Conservation (phyloP, 805 yeast genomes). For the Lipomyces starkeyi region DNA sequence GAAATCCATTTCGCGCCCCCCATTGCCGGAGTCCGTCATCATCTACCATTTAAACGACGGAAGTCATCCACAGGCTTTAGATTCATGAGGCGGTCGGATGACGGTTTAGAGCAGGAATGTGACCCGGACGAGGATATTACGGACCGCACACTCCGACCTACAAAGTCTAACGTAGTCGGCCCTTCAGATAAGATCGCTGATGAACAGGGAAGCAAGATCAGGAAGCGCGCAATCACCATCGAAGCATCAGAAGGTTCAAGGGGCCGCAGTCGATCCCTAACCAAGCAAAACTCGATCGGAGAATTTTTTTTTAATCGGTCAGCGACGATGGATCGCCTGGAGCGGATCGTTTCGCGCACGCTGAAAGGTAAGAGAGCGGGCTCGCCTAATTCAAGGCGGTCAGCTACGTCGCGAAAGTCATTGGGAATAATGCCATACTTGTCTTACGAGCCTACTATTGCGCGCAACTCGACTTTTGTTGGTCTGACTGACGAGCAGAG, state of each 20-base stretch:
- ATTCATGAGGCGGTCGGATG: conserved; percentile 4
- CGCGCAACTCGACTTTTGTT: conserved; percentile 90
- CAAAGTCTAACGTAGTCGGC: conserved; percentile 9
- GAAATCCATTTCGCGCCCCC: conserved; percentile 34
- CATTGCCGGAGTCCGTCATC: conserved; percentile 19
- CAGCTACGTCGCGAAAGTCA: conserved; percentile 39
- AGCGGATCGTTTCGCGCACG: conserved; percentile 28
- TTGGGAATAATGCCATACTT: conserved; percentile 67
- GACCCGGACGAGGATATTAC: neutral
- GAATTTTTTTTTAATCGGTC: conserved; percentile 25
- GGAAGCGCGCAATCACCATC: conserved; percentile 57
- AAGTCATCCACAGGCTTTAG: conserved; percentile 9
- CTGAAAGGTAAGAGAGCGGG: conserved; percentile 23
- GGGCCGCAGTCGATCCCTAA: neutral
- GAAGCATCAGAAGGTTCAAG: conserved; percentile 45
- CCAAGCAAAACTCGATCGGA: conserved; percentile 10
- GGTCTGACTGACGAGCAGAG: conserved; percentile 81
- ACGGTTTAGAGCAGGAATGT: neutral
- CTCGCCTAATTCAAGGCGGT: conserved; percentile 28
- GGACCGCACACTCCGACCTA: conserved; percentile 6
- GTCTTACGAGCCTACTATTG: conserved; percentile 90
- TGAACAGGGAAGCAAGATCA: conserved; percentile 31
- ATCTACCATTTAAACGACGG: conserved; percentile 5
- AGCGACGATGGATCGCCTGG: conserved; percentile 30
- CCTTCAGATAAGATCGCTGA: neutral